These are phyloP conservation scores for Asterochloris erici DNA, from an alignment of 139 green algal species.

Conservation along the genomic window DNA sequence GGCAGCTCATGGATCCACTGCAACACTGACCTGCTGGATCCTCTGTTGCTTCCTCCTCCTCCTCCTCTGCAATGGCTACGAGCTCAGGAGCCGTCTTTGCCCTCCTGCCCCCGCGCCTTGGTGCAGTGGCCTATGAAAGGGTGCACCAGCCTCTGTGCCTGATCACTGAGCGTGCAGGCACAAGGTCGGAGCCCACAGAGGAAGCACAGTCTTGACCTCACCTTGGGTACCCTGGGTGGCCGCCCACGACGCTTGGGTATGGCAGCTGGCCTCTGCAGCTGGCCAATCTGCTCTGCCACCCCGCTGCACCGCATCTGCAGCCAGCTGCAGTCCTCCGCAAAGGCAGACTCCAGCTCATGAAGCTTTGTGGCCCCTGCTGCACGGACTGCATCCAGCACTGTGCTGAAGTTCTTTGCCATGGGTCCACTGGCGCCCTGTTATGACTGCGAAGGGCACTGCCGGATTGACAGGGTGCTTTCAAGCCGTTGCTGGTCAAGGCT, in stretches of 20 bases:
- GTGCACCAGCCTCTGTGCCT: not conserved
- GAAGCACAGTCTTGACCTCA: not conserved
- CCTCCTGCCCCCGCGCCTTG: no score
- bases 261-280: not conserved
- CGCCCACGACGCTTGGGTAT: not conserved
- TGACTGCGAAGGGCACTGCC: no score
- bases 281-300: not conserved
- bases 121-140: no score
- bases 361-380: not conserved
- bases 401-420: constrained; percentile 15
- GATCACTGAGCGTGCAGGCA: not conserved
- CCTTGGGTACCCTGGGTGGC: not conserved
- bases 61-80: no score
- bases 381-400: constrained; percentile 1
- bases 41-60: no score
- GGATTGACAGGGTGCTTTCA: no score
- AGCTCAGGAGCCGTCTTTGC: no score
- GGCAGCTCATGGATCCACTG: no score
- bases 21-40: no score
- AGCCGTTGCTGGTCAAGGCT: no score
- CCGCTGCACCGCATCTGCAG: constrained; percentile 7
- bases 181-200: not conserved
- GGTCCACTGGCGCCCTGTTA: not conserved
- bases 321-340: not conserved
- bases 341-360: constrained; percentile 8